Evolutionary conservation across 2,329 filamentous ascomycete species (phyloP).

Genomic region (Magnaporthiopsis poae): DNA sequence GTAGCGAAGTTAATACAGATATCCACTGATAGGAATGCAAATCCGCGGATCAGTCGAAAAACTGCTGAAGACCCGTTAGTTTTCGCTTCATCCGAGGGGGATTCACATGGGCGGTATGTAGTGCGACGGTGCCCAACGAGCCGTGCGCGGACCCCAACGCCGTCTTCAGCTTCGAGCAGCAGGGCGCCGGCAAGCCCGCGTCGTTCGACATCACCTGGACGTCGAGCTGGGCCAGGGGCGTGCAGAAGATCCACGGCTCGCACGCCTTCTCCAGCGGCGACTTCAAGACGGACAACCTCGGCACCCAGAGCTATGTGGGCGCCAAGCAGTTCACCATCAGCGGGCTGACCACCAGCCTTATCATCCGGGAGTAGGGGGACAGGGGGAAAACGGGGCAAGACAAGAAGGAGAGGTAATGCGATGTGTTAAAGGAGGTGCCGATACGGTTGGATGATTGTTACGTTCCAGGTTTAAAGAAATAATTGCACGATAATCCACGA

Average conservation of each 20-base stretch:
- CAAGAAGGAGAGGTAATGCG: too few species aligned
- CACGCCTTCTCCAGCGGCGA: conserved; percentile 1
- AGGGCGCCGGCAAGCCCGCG: conserved; percentile 2
- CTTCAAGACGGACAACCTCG: conserved; percentile 1
- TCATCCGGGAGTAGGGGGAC: neutral
- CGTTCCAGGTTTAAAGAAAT: too few species aligned
- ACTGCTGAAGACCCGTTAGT: too few species aligned
- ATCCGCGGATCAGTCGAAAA: too few species aligned
- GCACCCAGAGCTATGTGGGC: conserved; percentile 30
- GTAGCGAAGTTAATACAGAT: too few species aligned
- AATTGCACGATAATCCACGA: too few species aligned
- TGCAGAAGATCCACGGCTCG: conserved; percentile 6
- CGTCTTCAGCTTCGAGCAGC: neutral
- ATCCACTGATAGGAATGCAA: too few species aligned
- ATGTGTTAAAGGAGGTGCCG: too few species aligned
- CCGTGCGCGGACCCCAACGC: conserved; percentile 6
- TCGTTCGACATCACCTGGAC: conserved; percentile 6
- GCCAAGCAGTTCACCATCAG: conserved; percentile 62
- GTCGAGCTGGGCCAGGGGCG: conserved; percentile 1
- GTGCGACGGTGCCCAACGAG: conserved; percentile 5
- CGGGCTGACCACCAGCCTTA: conserved; percentile 34
- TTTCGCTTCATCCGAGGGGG: too few species aligned
- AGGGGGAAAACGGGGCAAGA: neutral
- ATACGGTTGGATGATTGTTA: too few species aligned
- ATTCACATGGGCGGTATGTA: too few species aligned